Base-by-base conservation (phyloP, 768 basidiomycete genomes). In the Lactarius sp. region DNA sequence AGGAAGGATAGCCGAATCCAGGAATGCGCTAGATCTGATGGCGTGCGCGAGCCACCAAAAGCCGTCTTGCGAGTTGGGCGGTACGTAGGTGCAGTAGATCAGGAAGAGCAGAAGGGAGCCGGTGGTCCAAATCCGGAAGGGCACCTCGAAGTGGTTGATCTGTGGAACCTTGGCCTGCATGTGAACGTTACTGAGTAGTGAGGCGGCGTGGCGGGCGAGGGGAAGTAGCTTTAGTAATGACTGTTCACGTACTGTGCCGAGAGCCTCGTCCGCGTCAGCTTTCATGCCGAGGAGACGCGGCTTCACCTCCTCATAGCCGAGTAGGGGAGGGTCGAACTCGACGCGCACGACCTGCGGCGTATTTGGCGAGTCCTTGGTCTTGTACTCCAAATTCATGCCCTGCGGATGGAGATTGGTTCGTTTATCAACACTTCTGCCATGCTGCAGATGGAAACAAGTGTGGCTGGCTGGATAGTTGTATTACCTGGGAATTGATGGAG, bases 251-350 rank as follows among this genome's bases (percentile, higher is more conserved):
- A 87, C 90, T 87, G 89, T 90, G 33, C 91, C 90, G 18, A 93
- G 80, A 1, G 83, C 80, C 70, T 89, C 89, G 70, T 92, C 88
- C 0, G 91, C 88, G 31, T 88, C 78, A 0, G 84, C 84, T 70
- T 90, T 92, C 91, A 92, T 93, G 60, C 83, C 78, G 22, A 92
- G 74, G 27, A 93, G 72, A 9, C 91, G 83, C 3, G 89, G 88
- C 70, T 91, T 92, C 31, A 93, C 90, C 41, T 91, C 90, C 1
- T 90, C 87, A 69, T 92, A 92, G 0, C 86, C 85, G 4, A 76
- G 68, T 36, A 94, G 76, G 2, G 87, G 89, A 0, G 92, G 92
- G 22, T 88, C 83, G 52, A 94, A 84, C 5, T 76, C 73, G 20
- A 93, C 79, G 3, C 70, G 73, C 0, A 86, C 82, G 9, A 77